Conservation (phyloP, 495 filamentous ascomycete species). For the Aspergillus haitiensis region DNA sequence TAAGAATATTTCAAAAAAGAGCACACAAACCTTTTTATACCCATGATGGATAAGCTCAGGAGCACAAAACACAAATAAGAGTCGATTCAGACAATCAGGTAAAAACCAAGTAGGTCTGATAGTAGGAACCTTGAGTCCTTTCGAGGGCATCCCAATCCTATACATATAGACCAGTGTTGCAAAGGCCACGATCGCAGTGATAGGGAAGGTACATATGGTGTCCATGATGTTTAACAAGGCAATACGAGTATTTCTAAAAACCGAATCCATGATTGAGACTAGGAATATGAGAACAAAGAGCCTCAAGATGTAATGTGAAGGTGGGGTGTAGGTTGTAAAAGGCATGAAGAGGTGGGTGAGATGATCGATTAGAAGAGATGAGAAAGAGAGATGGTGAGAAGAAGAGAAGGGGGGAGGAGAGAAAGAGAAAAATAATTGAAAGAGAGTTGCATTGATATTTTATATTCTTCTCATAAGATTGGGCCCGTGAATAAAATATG, state of each 20-base stretch:
- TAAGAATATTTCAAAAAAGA: no score
- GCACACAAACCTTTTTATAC: slow-evolving; percentile 29
- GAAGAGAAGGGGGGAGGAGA: not conserved
- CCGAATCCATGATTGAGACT: no score
- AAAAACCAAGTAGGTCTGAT: slow-evolving; percentile 26
- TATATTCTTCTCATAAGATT: no score
- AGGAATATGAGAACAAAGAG: no score
- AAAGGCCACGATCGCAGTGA: no score
- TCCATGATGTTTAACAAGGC: no score
- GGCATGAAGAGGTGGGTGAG: not conserved
- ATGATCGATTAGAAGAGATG: not conserved
- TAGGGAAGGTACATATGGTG: no score
- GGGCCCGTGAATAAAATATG: no score
- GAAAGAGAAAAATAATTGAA: not conserved
- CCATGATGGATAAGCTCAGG: slow-evolving; percentile 28
- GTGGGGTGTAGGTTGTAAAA: not conserved
- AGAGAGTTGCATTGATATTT: no score
- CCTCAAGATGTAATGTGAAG: not conserved
- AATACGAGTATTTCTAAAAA: no score
- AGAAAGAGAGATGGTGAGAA: not conserved
- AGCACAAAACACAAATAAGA: slow-evolving; percentile 29
- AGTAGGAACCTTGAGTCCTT: slow-evolving; percentile 25
- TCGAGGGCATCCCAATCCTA: no score
- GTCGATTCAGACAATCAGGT: slow-evolving; percentile 33
- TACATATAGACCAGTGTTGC: not conserved